phyloP scores from a whole-genome alignment of 371 early-diverging fungal genomes.

The Nematocida sp. region DNA sequence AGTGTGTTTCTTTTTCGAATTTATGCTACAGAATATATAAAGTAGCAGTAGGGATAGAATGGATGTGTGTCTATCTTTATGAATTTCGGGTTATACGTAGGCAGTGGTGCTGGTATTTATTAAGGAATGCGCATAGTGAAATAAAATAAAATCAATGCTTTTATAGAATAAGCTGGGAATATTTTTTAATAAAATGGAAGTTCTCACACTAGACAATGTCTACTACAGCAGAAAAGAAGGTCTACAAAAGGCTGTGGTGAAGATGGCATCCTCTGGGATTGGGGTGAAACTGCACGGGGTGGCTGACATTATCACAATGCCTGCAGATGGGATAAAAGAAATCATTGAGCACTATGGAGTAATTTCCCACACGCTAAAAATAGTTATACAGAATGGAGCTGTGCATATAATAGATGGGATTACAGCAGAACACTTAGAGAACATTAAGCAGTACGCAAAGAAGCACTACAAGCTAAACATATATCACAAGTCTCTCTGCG shows the following conservation, averaged over 20 bases:
- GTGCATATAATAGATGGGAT: constrained; percentile 62
- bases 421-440: constrained; percentile 56
- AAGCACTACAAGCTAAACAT: constrained; percentile 62
- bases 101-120: no score
- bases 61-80: no score
- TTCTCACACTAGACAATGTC: constrained; percentile 61
- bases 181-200: constrained; percentile 60
- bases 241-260: constrained; percentile 50
- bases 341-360: constrained; percentile 66
- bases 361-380: constrained; percentile 55
- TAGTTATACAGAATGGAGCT: constrained; percentile 40
- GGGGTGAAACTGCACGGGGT: constrained; percentile 60
- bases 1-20: no score
- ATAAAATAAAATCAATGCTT: background rate
- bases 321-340: constrained; percentile 63
- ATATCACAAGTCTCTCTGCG: constrained; percentile 64
- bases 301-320: constrained; percentile 55
- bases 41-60: no score
- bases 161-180: constrained; percentile 5
- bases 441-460: constrained; percentile 57
- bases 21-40: no score
- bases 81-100: no score
- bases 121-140: background rate
- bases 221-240: constrained; percentile 40
- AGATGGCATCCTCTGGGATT: constrained; percentile 65